phyloP scores from a whole-genome alignment of 2,329 filamentous ascomycete species.

The Aspergillus sp. region DNA sequence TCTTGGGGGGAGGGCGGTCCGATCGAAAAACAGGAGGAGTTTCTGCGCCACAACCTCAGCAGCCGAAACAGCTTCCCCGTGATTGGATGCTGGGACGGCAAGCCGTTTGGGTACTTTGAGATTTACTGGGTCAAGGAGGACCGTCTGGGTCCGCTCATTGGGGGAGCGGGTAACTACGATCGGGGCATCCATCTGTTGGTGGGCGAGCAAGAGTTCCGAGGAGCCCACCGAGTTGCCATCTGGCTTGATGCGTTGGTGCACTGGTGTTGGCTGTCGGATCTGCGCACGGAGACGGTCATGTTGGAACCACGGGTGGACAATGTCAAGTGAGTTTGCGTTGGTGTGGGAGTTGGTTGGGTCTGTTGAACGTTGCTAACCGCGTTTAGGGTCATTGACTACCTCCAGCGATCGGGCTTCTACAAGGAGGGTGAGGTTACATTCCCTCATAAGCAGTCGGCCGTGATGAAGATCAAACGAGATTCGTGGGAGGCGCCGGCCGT shows the following conservation, averaged over 20 bases:
- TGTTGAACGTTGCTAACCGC: constrained; percentile 9
- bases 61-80: constrained; percentile 80
- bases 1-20: constrained; percentile 75
- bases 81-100: constrained; percentile 90
- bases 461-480: constrained; percentile 77
- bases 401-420: constrained; percentile 74
- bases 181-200: constrained; percentile 85
- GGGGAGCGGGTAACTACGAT: constrained; percentile 73
- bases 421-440: constrained; percentile 85
- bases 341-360: background rate
- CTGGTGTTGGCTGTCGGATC: constrained; percentile 74
- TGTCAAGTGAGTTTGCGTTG: constrained; percentile 62
- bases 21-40: constrained; percentile 59
- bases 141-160: constrained; percentile 67
- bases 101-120: constrained; percentile 96
- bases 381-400: constrained; percentile 65
- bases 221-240: constrained; percentile 68
- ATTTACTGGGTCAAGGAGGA: constrained; percentile 99
- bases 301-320: constrained; percentile 93
- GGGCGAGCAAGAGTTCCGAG: constrained; percentile 88
- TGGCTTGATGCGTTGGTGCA: constrained; percentile 91
- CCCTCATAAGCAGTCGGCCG: constrained; percentile 87
- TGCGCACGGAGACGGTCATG: constrained; percentile 77
- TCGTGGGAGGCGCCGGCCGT: constrained; percentile 71
- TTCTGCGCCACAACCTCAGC: constrained; percentile 65